phyloP scores from a whole-genome alignment of 352 stramenopile genomes.

The Phytopythium helicoides region DNA sequence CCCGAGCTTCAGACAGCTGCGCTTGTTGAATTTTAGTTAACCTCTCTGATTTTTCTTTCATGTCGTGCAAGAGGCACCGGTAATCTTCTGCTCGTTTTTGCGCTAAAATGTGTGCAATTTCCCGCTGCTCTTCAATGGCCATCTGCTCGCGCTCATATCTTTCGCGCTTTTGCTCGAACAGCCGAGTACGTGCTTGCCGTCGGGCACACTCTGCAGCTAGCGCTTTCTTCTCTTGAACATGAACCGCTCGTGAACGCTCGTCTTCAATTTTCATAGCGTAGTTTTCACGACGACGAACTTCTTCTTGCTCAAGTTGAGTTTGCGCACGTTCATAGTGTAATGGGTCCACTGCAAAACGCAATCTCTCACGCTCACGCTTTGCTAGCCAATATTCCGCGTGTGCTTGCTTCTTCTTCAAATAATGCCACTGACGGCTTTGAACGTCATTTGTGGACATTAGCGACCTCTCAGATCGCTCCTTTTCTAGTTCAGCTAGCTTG shows the following conservation, averaged over 20 bases:
- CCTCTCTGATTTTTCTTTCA: conserved; percentile 38
- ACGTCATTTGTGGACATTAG: conserved; percentile 44
- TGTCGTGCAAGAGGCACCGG: conserved; percentile 29
- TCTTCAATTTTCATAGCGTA: conserved; percentile 48
- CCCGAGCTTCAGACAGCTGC: conserved; percentile 44
- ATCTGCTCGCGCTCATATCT: conserved; percentile 33
- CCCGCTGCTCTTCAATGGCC: conserved; percentile 38
- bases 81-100: conserved; percentile 28
- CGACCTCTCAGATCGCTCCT: conserved; percentile 27
- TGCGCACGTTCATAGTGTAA: conserved; percentile 49
- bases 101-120: conserved; percentile 9
- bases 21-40: conserved; percentile 29
- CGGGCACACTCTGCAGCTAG: conserved; percentile 32
- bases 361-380: conserved; percentile 46
- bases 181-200: conserved; percentile 22
- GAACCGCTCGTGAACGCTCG: conserved; percentile 13
- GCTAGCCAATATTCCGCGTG: conserved; percentile 36
- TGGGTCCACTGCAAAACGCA: conserved; percentile 50
- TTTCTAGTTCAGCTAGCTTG: conserved; percentile 38
- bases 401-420: conserved; percentile 31
- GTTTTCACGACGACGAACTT: conserved; percentile 50
- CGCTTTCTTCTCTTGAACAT: conserved; percentile 15
- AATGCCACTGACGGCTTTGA: conserved; percentile 29
- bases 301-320: conserved; percentile 32
- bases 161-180: conserved; percentile 8